These are phyloP conservation scores for Eucalyptus curtisii DNA, from an alignment of 345 rosid species.

Conservation along the genomic window DNA sequence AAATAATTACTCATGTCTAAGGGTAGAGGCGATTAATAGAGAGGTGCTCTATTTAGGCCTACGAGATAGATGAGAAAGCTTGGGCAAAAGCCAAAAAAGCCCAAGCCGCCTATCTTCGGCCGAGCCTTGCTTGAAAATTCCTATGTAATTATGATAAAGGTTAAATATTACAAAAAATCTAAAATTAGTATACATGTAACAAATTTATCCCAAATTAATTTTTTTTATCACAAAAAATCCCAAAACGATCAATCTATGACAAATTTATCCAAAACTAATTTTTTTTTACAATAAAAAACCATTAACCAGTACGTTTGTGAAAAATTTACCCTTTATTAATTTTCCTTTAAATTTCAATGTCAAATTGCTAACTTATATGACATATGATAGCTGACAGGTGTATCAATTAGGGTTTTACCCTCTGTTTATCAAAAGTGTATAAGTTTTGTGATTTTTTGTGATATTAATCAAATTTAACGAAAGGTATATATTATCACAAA, in stretches of 20 bases:
- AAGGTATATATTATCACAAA: no score
- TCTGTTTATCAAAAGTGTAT: no score
- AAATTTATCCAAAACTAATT: no score
- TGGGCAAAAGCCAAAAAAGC: neutral
- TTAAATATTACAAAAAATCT: no score
- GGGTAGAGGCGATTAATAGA: neutral
- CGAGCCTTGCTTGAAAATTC: neutral
- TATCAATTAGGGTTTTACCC: no score
- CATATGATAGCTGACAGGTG: fast-evolving
- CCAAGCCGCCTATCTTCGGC: neutral
- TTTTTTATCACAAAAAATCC: no score
- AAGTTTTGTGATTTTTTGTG: fast-evolving
- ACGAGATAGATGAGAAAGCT: neutral
- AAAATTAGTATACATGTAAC: fast-evolving
- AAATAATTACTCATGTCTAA: neutral
- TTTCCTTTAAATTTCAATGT: no score
- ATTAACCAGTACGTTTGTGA: fast-evolving
- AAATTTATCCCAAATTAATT: fast-evolving
- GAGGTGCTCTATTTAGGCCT: neutral
- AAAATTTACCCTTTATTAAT: fast-evolving
- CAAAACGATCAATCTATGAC: no score
- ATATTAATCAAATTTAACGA: no score
- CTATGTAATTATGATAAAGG: neutral
- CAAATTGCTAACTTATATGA: no score
- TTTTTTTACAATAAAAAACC: no score